These are phyloP conservation scores for Peltaster fructicola DNA, from an alignment of 2,329 filamentous ascomycete species.

Conservation along the genomic window DNA sequence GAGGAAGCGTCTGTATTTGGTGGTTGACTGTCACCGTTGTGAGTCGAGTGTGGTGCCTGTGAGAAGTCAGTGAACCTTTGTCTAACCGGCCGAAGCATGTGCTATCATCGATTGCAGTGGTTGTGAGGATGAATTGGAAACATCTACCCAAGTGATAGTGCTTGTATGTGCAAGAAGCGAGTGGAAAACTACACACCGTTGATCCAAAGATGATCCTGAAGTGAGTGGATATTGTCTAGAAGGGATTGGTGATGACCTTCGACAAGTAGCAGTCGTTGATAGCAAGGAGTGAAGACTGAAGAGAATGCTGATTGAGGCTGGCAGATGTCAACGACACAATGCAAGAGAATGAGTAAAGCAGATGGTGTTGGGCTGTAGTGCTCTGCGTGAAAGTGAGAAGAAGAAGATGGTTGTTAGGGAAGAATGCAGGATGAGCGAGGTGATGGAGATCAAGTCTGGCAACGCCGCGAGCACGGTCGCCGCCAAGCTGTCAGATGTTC, in stretches of 20 bases:
- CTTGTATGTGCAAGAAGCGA: slow-evolving; percentile 5
- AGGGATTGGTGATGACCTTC: slow-evolving; percentile 99
- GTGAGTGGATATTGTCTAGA: slow-evolving; percentile 26
- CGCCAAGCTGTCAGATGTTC: slow-evolving; percentile 1
- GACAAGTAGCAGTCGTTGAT: slow-evolving; percentile 52
- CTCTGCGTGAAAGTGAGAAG: slow-evolving; percentile 8
- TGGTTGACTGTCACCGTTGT: too few relatives aligned
- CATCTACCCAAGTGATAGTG: too few relatives aligned
- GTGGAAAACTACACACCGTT: slow-evolving; percentile 10
- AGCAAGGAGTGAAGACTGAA: slow-evolving; percentile 8
- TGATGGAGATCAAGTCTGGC: slow-evolving; percentile 2
- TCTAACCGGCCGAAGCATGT: slow-evolving; percentile 5
- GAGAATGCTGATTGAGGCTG: slow-evolving; percentile 12
- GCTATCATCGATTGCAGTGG: too few relatives aligned
- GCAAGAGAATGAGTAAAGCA: slow-evolving; percentile 20
- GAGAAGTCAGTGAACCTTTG: slow-evolving; percentile 3
- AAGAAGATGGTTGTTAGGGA: slow-evolving; percentile 5
- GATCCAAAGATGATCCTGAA: slow-evolving; percentile 9
- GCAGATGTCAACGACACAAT: slow-evolving; percentile 17
- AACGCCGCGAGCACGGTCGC: too few relatives aligned
- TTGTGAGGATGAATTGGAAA: too few relatives aligned
- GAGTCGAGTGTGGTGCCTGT: slow-evolving; percentile 6
- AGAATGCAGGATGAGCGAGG: slow-evolving; percentile 4
- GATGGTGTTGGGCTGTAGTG: slow-evolving; percentile 14
- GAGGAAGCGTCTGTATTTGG: too few relatives aligned